Base-by-base conservation (phyloP, 1,284 basidiomycete species). In the Flammula alnicola region DNA sequence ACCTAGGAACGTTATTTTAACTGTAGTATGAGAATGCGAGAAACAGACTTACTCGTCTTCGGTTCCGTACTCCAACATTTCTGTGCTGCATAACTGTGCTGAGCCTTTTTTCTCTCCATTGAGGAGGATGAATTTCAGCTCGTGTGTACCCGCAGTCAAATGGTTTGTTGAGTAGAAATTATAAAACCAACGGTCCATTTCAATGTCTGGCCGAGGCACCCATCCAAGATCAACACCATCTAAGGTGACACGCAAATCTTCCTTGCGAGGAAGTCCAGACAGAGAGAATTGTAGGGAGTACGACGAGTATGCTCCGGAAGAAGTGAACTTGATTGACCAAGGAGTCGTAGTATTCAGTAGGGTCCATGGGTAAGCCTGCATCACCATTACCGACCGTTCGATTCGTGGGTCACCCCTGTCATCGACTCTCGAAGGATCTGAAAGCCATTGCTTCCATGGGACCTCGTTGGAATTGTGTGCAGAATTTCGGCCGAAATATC, bases 361-460 rank as follows among this genome's bases (percentile, higher is more conserved):
- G 7, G 80, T 79, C 88, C 88, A 89, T 0, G 86, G 76, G 60
- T 94, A 93, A 10, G 69, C 76, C 59, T 93, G 91, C 59, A 91
- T 68, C 0, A 88, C 84, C 78, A 93, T 91, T 5, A 82, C 77
- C 1, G 83, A 81, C 43, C 87, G 85, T 65, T 93, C 89, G 25
- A 86, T 71, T 8, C 80, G 78, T 0, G 63, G 61, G 4, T 43
- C 41, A 4, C 51, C 55, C 26, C 39, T 32, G 23, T 54, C 54
- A 38, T 62, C 51, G 5, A 57, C 44, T 32, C 51, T 47, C 6
- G 55, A 43, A 22, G 72, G 59, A n/a, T 76, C 57, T 0, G 81
- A 74, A 44, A 93, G 73, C 87, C 87, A 91, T 51, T 88, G 81
- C 0, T 71, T 65, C 91, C 91, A 94, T 8, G 84, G 79, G 27